Evolutionary conservation across 306 rosid genomes (phyloP).

Genomic region (Quercus robur): DNA sequence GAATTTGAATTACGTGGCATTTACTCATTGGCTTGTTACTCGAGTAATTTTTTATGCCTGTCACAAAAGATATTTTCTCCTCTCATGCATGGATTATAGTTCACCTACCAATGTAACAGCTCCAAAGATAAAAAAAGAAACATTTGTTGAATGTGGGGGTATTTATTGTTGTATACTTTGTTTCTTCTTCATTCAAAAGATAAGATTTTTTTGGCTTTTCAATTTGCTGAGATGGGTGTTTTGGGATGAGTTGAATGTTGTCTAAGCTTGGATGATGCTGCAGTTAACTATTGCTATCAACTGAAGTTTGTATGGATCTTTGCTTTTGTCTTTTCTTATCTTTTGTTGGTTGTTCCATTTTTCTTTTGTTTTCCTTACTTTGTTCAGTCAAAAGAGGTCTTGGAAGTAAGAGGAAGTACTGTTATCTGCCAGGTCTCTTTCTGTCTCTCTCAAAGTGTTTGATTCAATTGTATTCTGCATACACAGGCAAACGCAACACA

Average conservation of each 20-base stretch:
- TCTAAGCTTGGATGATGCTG: conserved; percentile 30
- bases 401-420: conserved; percentile 20
- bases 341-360: conserved; percentile 25
- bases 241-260: conserved; percentile 23
- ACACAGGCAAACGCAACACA: neutral
- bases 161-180: neutral
- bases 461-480: neutral
- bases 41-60: too few species aligned
- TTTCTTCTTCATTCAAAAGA: conserved; percentile 2
- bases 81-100: conserved; percentile 60
- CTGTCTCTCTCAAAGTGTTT: neutral
- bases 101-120: conserved; percentile 81
- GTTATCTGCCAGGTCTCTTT: conserved; percentile 7
- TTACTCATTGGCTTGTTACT: too few species aligned
- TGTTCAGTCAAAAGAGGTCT: conserved; percentile 34
- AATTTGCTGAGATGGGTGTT: conserved; percentile 21
- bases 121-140: conserved; percentile 10
- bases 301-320: conserved; percentile 35
- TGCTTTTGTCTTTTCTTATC: conserved; percentile 40
- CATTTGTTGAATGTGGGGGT: neutral
- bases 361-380: conserved; percentile 20
- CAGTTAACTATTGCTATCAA: conserved; percentile 54
- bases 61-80: too few species aligned
- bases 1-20: too few species aligned
- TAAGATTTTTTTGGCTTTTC: conserved; percentile 6